Conservation (phyloP, 768 basidiomycete species). For the Amanita phalloides region DNA sequence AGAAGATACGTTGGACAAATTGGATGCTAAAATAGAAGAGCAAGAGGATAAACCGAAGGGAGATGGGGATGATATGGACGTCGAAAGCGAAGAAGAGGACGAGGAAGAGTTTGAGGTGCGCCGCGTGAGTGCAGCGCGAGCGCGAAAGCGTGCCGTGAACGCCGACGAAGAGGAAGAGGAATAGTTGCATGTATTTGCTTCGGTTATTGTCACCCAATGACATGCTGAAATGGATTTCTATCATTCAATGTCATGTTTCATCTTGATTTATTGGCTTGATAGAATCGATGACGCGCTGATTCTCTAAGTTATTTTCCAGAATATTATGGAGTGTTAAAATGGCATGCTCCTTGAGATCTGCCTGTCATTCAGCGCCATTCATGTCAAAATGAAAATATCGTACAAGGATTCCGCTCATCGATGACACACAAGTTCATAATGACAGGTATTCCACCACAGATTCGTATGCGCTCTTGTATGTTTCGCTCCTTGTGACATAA, state of each 20-base stretch:
- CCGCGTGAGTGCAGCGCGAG: conserved; percentile 34
- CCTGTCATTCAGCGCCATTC: conserved; percentile 3
- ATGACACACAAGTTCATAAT: conserved; percentile 84
- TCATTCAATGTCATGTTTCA: not conserved
- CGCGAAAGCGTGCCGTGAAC: conserved; percentile 48
- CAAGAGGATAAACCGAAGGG: conserved; percentile 31
- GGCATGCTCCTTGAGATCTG: conserved; percentile 89
- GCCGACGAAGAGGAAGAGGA: conserved; percentile 63
- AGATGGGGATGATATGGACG: conserved; percentile 18
- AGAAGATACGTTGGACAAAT: conserved; percentile 56
- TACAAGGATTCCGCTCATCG: conserved; percentile 90
- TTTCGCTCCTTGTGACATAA: conserved; percentile 51
- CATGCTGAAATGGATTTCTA: not conserved
- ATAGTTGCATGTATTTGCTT: not conserved
- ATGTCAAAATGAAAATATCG: conserved; percentile 22
- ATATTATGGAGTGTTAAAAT: conserved; percentile 77
- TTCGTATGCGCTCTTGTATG: conserved; percentile 68
- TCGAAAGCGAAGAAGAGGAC: conserved; percentile 32
- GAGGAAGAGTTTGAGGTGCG: conserved; percentile 60
- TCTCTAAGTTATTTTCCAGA: conserved; percentile 65
- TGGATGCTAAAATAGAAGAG: conserved; percentile 58
- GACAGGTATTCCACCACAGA: conserved; percentile 64
- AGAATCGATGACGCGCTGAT: conserved; percentile 68
- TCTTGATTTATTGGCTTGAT: conserved; percentile 51
- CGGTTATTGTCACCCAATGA: too few relatives aligned